A percentile compares a stretch with the other conserved stretches of the same genome.
phyloP scores from a whole-genome alignment of 2,329 filamentous ascomycete species.

The Colletotrichum tropicicola region DNA sequence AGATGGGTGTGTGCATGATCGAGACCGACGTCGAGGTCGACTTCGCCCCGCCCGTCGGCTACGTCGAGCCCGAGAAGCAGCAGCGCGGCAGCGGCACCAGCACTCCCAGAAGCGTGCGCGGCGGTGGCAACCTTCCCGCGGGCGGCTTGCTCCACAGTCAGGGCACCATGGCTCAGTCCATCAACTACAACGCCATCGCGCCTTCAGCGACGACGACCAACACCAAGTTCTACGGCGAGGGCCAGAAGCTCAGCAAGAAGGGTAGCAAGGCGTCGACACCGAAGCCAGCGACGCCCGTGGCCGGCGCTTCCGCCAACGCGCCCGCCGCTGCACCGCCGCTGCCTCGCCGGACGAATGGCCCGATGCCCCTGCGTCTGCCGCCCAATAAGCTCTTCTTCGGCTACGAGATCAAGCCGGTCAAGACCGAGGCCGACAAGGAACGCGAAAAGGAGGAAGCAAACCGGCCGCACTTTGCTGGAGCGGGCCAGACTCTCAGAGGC shows the following conservation, averaged over 20 bases:
- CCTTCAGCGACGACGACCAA: constrained; percentile 76
- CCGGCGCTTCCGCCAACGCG: constrained; percentile 59
- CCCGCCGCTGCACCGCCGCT: constrained; percentile 33
- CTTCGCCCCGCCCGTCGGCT: constrained; percentile 92
- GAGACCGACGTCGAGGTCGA: constrained; percentile 98
- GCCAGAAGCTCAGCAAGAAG: constrained; percentile 89
- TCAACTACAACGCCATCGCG: constrained; percentile 93
- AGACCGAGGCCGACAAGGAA: constrained; percentile 77
- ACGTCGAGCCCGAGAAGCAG: constrained; percentile 82
- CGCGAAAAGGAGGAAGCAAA: constrained; percentile 70
- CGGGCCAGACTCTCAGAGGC: constrained; percentile 81
- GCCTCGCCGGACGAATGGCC: constrained; percentile 73
- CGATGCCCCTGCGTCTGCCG: constrained; percentile 84
- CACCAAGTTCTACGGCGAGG: constrained; percentile 82
- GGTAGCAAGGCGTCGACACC: constrained; percentile 78
- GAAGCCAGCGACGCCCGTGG: constrained; percentile 77
- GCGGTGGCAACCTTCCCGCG: constrained; percentile 63
- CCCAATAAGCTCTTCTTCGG: constrained; percentile 97
- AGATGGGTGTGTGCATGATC: constrained; percentile 90
- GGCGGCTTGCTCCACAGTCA: constrained; percentile 83
- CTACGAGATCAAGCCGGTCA: constrained; percentile 90
- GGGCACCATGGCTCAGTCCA: constrained; percentile 96
- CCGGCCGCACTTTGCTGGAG: constrained; percentile 82
- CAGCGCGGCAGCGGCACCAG: constrained; percentile 77
- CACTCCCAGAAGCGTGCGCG: constrained; percentile 77